Evolutionary conservation across 495 filamentous ascomycete species (phyloP), one percentile per base, ranked within the genome.

Genomic region (Clohesyomyces aquaticus): DNA sequence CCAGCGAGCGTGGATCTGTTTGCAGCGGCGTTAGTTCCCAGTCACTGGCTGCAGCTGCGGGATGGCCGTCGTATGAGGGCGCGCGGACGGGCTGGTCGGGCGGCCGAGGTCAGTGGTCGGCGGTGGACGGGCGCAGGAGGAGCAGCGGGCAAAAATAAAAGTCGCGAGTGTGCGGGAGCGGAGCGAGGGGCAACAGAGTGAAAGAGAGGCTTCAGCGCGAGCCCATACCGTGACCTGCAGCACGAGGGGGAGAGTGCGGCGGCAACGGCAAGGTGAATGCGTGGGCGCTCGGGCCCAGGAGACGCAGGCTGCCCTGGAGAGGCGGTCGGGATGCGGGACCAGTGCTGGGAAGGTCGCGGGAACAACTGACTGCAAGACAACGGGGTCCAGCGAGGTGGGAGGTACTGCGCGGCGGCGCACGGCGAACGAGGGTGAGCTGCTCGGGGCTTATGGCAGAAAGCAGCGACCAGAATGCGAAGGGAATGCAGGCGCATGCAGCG

Each of bases 281-380:
- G 57, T 22, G 59, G 59, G 35, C 49, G 59, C 59, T 43, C 59
- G 59, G 50, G 50, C 59, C 57, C 22, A 22, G 46, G 46, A 23
- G 46, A 18, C 21, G 16, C 46, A 47, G 35, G n/a, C n/a, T n/a
- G n/a, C n/a, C n/a, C n/a, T n/a, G n/a, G n/a, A n/a, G n/a, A n/a
- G n/a, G n/a, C n/a, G n/a, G n/a, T n/a, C n/a, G n/a, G n/a, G n/a
- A n/a, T n/a, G n/a, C n/a, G n/a, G n/a, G n/a, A 41, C n/a, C 35
- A 41, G 9, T 41, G 35, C 14, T 6, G 32, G 14, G 32, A 14
- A 38, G 32, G 32, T 38, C 32, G 6, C 32, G 32, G 32, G 14
- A 38, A 14, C 32, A 38, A 38, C n/a, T n/a, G n/a, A n/a, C n/a
- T n/a, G n/a, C n/a, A n/a, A 38, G 6, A 14, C 14, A 38, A 38